A percentile compares a stretch with the other conserved stretches of the same genome.
Conservation (phyloP, 106 monocot species). For the Dendrobium huoshanense region DNA sequence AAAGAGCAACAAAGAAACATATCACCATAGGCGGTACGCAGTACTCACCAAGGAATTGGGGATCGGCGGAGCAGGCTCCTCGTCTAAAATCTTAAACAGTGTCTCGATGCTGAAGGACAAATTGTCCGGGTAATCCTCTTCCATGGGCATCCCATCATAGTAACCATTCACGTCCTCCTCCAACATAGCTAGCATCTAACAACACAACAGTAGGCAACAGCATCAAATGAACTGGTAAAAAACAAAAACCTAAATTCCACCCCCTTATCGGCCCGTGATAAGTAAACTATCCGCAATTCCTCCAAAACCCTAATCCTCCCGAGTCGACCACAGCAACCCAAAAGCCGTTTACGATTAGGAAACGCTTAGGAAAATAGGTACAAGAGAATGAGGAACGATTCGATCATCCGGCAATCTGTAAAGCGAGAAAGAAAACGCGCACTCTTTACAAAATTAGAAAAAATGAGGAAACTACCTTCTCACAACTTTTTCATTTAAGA, state of each 20-base stretch:
- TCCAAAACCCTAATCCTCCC: not conserved
- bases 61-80: constrained; percentile 3
- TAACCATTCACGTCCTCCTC: not conserved
- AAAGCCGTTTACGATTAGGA: not conserved
- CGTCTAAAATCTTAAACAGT: not conserved
- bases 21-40: not conserved
- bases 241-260: not conserved
- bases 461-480: too few relatives aligned
- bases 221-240: not conserved
- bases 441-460: not conserved
- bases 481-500: not conserved
- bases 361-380: not conserved
- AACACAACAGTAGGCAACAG: not conserved
- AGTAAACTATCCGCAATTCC: not conserved
- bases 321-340: not conserved
- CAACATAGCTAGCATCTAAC: not conserved
- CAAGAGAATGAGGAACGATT: not conserved
- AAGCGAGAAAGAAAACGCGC: not conserved
- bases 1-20: not conserved
- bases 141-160: not conserved
- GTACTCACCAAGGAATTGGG: not conserved
- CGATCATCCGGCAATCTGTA: too few relatives aligned
- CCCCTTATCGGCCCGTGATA: not conserved
- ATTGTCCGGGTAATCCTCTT: constrained; percentile 3
- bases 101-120: constrained; percentile 2